Conservation (phyloP, 23 red algal genomes). For the Gracilaria gracilis region DNA sequence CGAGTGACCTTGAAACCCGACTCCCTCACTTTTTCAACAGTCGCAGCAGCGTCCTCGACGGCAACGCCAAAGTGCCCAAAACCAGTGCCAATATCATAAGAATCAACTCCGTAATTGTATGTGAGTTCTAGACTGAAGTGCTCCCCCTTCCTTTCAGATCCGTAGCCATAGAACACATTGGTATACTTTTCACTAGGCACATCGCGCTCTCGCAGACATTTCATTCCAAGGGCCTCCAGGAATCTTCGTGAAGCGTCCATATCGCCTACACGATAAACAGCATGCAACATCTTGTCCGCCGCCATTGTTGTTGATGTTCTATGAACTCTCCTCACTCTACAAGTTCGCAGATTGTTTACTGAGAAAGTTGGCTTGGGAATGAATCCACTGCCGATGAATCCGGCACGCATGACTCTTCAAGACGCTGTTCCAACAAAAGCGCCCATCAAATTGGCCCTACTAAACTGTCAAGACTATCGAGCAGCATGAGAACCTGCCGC, state of each 20-base stretch:
- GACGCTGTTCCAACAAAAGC: background rate
- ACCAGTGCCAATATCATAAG: slow-evolving; percentile 71
- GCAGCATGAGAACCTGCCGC: too few relatives aligned
- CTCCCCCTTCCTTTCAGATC: slow-evolving; percentile 66
- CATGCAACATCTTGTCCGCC: slow-evolving; percentile 77
- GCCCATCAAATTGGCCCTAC: too few relatives aligned
- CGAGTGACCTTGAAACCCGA: slow-evolving; percentile 60
- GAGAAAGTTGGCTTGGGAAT: background rate
- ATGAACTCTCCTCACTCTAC: background rate
- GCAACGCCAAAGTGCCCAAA: slow-evolving; percentile 81
- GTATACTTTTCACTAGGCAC: slow-evolving; percentile 68
- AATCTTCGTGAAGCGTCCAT: slow-evolving; percentile 60
- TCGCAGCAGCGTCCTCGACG: slow-evolving; percentile 7
- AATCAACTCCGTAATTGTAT: slow-evolving; percentile 77
- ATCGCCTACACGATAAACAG: slow-evolving; percentile 83
- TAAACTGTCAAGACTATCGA: too few relatives aligned
- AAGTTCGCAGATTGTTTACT: background rate
- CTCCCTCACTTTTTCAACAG: slow-evolving; percentile 54
- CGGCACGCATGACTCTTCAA: background rate
- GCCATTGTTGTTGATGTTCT: slow-evolving; percentile 22
- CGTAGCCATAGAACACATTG: slow-evolving; percentile 82
- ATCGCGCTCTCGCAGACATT: slow-evolving; percentile 66
- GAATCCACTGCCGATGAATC: slow-evolving; percentile 3
- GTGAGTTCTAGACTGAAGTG: slow-evolving; percentile 82
- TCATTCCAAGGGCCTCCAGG: slow-evolving; percentile 77